Evolutionary conservation across 371 early-diverging fungal genomes (phyloP).

Genomic region (Sporodiniella umbellata): DNA sequence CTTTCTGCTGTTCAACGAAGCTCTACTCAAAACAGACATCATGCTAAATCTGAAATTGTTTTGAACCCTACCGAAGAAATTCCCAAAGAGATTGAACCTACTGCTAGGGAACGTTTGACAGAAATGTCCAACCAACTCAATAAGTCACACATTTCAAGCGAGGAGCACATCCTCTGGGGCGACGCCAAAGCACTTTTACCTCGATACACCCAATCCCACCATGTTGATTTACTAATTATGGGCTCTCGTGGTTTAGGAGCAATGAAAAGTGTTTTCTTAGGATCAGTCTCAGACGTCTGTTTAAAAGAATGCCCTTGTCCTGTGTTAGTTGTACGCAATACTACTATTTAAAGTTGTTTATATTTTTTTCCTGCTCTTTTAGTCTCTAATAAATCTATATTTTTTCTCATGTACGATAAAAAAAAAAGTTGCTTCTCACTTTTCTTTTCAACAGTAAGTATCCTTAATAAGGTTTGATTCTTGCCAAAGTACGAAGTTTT

Average conservation of each 20-base stretch:
- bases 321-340: conserved; percentile 46
- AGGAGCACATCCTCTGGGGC: conserved; percentile 48
- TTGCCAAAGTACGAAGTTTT: conserved; percentile 30
- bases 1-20: conserved; percentile 35
- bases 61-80: too few relatives aligned
- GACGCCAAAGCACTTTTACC: conserved; percentile 39
- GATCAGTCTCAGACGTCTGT: conserved; percentile 49
- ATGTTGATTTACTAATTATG: conserved; percentile 45
- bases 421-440: too few relatives aligned
- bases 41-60: too few relatives aligned
- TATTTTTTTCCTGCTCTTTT: not conserved
- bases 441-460: too few relatives aligned
- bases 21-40: too few relatives aligned
- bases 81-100: conserved; percentile 18
- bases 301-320: conserved; percentile 49
- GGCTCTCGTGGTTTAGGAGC: conserved; percentile 49
- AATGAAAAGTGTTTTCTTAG: conserved; percentile 48
- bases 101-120: conserved; percentile 31
- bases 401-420: too few relatives aligned
- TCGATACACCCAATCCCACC: conserved; percentile 36
- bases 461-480: conserved; percentile 22
- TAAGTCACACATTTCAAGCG: conserved; percentile 32
- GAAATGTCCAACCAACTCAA: conserved; percentile 29
- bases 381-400: too few relatives aligned
- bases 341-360: conserved; percentile 31